A percentile compares a stretch with the other conserved stretches of the same genome.
These are phyloP conservation scores for Mycena vitilis DNA, from an alignment of 768 basidiomycete genomes.

Conservation along the genomic window DNA sequence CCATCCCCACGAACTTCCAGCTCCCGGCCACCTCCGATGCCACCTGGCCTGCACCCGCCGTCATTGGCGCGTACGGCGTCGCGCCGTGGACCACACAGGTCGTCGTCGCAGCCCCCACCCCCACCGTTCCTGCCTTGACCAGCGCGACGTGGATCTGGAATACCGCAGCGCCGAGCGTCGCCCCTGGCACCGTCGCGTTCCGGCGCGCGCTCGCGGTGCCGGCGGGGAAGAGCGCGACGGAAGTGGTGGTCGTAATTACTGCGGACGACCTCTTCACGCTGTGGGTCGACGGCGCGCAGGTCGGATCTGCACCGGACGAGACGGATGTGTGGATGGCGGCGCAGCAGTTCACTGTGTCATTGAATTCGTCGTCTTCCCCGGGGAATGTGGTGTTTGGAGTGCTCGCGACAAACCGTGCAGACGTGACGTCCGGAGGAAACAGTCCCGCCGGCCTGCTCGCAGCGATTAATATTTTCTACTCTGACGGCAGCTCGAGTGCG, in stretches of 20 bases:
- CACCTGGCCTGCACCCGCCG: conserved; percentile 37
- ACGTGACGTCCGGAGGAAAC: conserved; percentile 33
- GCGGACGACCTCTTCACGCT: conserved; percentile 45
- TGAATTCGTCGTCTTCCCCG: not conserved
- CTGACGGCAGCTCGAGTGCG: conserved; percentile 38
- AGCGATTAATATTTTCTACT: conserved; percentile 38
- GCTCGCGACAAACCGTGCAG: conserved; percentile 38
- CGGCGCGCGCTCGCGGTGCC: conserved; percentile 40
- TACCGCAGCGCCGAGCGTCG: conserved; percentile 29
- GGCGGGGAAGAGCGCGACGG: conserved; percentile 38
- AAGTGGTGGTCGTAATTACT: conserved; percentile 39
- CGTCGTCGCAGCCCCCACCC: conserved; percentile 33
- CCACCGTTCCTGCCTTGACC: conserved; percentile 32
- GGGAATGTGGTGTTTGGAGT: conserved; percentile 38
- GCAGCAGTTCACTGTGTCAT: conserved; percentile 35
- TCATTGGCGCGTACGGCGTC: conserved; percentile 41
- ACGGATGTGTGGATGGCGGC: conserved; percentile 40
- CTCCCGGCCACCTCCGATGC: conserved; percentile 38
- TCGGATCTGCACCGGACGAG: conserved; percentile 39
- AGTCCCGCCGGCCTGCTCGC: conserved; percentile 42
- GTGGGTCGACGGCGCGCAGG: conserved; percentile 42
- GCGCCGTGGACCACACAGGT: conserved; percentile 43
- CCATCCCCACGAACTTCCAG: conserved; percentile 42
- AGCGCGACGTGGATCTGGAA: conserved; percentile 45
- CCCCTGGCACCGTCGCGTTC: conserved; percentile 43